Percentiles rank a stretch among this genome's conserved stretches.
Evolutionary conservation across 1,284 basidiomycete species (phyloP).

Genomic region (Ganoderma lucidum): DNA sequence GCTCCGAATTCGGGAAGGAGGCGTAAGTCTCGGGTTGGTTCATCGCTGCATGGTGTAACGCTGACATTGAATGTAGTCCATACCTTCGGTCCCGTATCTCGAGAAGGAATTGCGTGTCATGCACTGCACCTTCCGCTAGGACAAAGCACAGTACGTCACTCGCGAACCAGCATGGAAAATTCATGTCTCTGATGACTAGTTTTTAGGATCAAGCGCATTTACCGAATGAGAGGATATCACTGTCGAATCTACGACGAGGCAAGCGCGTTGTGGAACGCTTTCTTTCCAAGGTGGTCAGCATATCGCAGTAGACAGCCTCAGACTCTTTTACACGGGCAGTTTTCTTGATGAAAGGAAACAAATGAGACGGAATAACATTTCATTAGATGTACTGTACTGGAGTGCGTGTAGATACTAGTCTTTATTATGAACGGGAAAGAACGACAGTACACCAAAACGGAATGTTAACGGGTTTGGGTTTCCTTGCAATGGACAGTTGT

Average conservation of each 20-base stretch:
- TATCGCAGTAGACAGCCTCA: neutral
- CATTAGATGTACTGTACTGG: neutral
- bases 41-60: conserved; percentile 12
- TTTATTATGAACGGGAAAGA: neutral
- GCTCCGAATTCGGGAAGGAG: conserved; percentile 92
- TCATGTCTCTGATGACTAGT: neutral
- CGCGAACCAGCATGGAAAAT: too few relatives aligned
- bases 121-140: conserved; percentile 92
- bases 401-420: too few relatives aligned
- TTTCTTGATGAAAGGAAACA: neutral
- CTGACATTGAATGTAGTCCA: conserved; percentile 59
- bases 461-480: neutral
- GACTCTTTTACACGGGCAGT: neutral
- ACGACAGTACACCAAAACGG: too few relatives aligned
- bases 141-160: conserved; percentile 73
- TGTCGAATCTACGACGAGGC: conserved; percentile 78
- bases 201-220: conserved; percentile 85
- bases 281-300: conserved; percentile 52
- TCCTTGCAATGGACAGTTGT: neutral
- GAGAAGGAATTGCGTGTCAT: conserved; percentile 86
- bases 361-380: neutral
- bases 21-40: conserved; percentile 59
- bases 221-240: conserved; percentile 85
- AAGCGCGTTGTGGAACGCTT: conserved; percentile 81
- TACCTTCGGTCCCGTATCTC: conserved; percentile 91